These are phyloP conservation scores for Jacaranda mimosifolia DNA, from an alignment of 257 asterid genomes.

Conservation along the genomic window DNA sequence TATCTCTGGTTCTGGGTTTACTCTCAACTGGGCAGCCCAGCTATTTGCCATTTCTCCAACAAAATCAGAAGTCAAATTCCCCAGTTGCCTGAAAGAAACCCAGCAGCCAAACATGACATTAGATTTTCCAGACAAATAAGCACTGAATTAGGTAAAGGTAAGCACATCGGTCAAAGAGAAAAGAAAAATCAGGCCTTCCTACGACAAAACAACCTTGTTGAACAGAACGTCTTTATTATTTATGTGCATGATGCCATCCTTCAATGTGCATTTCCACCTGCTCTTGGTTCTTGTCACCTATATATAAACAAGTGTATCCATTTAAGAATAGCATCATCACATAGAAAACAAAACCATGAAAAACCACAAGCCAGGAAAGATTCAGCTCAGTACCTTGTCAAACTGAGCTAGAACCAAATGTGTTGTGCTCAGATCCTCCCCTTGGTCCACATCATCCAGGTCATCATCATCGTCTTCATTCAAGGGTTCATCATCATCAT, in stretches of 20 bases:
- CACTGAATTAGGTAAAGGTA: constrained; percentile 4
- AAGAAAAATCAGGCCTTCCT: neutral
- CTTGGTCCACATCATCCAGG: constrained; percentile 83
- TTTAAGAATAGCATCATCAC: neutral
- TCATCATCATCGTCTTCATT: constrained; percentile 96
- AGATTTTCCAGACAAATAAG: constrained; percentile 3
- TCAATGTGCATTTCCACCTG: constrained; percentile 96
- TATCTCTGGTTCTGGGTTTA: constrained; percentile 29
- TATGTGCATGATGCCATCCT: constrained; percentile 98
- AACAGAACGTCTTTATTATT: constrained; percentile 90
- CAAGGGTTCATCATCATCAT: constrained; percentile 88
- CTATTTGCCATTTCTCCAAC: constrained; percentile 33
- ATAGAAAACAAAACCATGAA: neutral
- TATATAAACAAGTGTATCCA: constrained; percentile 21
- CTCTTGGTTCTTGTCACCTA: constrained; percentile 97
- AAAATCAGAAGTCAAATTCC: constrained; percentile 82
- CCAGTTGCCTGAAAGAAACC: constrained; percentile 73
- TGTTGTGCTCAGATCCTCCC: constrained; percentile 81
- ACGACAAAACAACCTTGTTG: constrained; percentile 53
- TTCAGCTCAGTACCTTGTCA: constrained; percentile 67
- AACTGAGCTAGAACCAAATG: constrained; percentile 96
- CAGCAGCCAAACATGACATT: neutral
- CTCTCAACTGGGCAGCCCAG: constrained; percentile 29
- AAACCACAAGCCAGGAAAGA: neutral
- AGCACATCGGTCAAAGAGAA: neutral